These are phyloP conservation scores for Tripidium arundinaceum DNA, from an alignment of 202 grass and related monocot species.

Conservation along the genomic window DNA sequence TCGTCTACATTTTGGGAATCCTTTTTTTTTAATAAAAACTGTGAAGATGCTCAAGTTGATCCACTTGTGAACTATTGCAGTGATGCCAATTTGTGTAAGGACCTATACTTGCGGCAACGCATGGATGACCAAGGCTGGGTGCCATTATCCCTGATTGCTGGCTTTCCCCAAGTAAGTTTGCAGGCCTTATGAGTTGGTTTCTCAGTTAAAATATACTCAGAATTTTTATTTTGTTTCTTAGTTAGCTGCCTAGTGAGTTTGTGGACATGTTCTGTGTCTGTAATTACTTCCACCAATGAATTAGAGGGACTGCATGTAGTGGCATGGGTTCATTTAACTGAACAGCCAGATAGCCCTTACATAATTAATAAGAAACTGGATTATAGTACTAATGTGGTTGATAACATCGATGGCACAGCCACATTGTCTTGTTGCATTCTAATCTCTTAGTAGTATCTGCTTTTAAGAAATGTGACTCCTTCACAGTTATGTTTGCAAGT, in stretches of 20 bases:
- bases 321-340: neutral
- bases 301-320: neutral
- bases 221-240: constrained; percentile 3
- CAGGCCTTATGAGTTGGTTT: neutral
- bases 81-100: constrained; percentile 86
- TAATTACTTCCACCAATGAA: neutral
- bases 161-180: constrained; percentile 57
- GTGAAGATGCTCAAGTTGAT: neutral
- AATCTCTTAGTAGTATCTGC: neutral
- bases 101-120: constrained; percentile 54
- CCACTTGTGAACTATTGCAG: constrained; percentile 41
- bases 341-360: neutral
- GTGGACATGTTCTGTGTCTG: neutral
- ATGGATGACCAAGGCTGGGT: constrained; percentile 97
- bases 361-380: neutral
- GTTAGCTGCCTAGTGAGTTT: neutral
- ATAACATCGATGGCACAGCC: neutral
- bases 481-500: neutral
- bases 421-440: neutral
- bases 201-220: neutral
- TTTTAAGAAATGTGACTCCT: neutral
- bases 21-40: neutral
- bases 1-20: neutral
- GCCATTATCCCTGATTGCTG: constrained; percentile 69
- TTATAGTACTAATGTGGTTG: constrained; percentile 3